phyloP scores from a whole-genome alignment of 192 early-diverging fungal genomes.

The Geosiphon pyriformis region DNA sequence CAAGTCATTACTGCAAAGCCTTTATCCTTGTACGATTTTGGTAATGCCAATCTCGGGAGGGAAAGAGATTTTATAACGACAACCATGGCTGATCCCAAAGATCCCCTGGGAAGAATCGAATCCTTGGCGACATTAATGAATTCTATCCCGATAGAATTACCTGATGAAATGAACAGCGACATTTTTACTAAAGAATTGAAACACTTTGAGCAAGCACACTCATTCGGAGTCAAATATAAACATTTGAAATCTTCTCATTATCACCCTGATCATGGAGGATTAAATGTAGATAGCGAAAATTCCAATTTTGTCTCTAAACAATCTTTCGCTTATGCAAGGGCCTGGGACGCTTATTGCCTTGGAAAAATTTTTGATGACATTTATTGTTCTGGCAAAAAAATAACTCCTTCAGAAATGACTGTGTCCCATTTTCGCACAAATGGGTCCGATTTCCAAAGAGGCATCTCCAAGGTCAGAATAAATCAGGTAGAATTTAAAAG shows the following conservation, averaged over 20 bases:
- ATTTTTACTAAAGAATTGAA: conserved; percentile 45
- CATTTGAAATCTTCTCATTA: background rate
- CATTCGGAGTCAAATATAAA: conserved; percentile 45
- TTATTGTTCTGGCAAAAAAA: conserved; percentile 35
- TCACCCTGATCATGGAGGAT: background rate
- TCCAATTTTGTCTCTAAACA: background rate
- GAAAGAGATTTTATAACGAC: conserved; percentile 6
- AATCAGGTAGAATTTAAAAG: too few relatives aligned
- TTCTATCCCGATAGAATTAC: conserved; percentile 45
- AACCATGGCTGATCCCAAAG: conserved; percentile 26
- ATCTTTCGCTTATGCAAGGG: conserved; percentile 42
- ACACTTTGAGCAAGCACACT: conserved; percentile 46
- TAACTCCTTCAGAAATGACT: conserved; percentile 10
- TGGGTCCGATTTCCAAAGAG: conserved; percentile 27
- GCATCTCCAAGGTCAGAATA: too few relatives aligned
- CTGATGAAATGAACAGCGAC: conserved; percentile 33
- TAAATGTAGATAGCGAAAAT: background rate
- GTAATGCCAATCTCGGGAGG: conserved; percentile 15
- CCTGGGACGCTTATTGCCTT: conserved; percentile 48
- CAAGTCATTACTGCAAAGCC: background rate
- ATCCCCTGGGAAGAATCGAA: conserved; percentile 33
- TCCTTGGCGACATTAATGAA: conserved; percentile 32
- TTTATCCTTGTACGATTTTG: conserved; percentile 22
- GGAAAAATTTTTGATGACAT: conserved; percentile 44
- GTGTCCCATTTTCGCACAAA: conserved; percentile 21